Percentiles rank a stretch among this genome's conserved stretches.
Evolutionary conservation across 768 basidiomycete genomes (phyloP).

Genomic region (Podaxis mareebaensis): DNA sequence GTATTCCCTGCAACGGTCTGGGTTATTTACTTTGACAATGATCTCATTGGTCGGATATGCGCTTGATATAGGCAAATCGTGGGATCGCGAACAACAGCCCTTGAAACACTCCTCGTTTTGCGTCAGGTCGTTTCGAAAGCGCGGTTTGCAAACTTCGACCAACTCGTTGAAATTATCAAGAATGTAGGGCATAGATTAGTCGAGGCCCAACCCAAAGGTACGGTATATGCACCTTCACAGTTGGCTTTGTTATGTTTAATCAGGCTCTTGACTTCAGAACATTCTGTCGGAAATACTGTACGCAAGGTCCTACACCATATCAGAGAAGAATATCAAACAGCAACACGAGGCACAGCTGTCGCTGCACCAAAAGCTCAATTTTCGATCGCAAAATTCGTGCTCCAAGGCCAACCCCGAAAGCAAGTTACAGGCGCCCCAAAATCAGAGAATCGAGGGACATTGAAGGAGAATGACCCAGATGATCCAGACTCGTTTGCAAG

Average conservation of each 20-base stretch:
- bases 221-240: constrained; percentile 7
- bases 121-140: constrained; percentile 89
- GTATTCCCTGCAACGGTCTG: constrained; percentile 14
- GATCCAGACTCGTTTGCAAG: constrained; percentile 80
- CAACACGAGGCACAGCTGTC: constrained; percentile 49
- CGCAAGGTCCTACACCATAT: constrained; percentile 92
- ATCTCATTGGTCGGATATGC: background rate
- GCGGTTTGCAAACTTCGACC: constrained; percentile 83
- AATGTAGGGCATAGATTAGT: constrained; percentile 77
- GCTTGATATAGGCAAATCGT: constrained; percentile 71
- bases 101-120: constrained; percentile 87
- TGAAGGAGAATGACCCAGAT: constrained; percentile 70
- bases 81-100: constrained; percentile 85
- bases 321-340: constrained; percentile 91
- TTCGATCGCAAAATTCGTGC: constrained; percentile 83
- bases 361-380: constrained; percentile 42
- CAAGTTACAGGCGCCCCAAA: constrained; percentile 40
- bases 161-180: constrained; percentile 78
- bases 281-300: constrained; percentile 93
- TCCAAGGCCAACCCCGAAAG: constrained; percentile 71
- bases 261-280: constrained; percentile 52
- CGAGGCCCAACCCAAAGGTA: constrained; percentile 95
- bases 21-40: background rate
- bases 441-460: constrained; percentile 53
- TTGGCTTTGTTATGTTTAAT: background rate